Evolutionary conservation across 306 rosid genomes (phyloP), one percentile per base, ranked within the genome.

Genomic region (Lagenaria siceraria): DNA sequence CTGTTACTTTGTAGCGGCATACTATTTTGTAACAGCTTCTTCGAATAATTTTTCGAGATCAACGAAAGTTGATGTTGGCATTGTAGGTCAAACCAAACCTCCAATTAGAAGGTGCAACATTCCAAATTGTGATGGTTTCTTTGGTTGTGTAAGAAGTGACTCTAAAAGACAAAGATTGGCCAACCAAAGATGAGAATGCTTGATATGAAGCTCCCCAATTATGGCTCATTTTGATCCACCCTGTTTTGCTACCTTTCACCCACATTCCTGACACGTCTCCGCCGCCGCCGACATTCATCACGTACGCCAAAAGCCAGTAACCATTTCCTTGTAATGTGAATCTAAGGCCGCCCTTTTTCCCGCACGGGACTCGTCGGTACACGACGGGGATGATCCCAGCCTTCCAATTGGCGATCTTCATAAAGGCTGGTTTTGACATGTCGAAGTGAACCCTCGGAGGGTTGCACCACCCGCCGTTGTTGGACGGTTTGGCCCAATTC

Each of bases 171-270:
- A 95, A 89, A 77, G 95, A 1, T 89, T 94, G 98, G 36, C 88
- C 95, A 18, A 63, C 79, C 0, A 92, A 82, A 17, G 93, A 64
- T 72, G 97, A 86, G 81, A 95, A 92, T 7, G 97, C 96, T 71
- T 94, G 96, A 73, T 95, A 95, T 0, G 98, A 95, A 52, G 98
- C 97, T 9, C 98, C 98, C 97, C 98, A 95, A 55, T 95, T 95
- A 42, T 95, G 99, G 89, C 90, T 95, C 99, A 95, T 95, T 21
- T 80, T 68, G 3, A 89, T 90, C 97, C 97, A 95, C 10, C 90
- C 92, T 0, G 89, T 88, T 77, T 76, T 87, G 86, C 88, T 90
- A 77, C 99, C 99, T 76, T 89, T 95, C 77, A 90, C 99, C 82
- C 84, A 86, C 96, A 95, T 87, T 19, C 61, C 58, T 0, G 87